Evolutionary conservation across 768 basidiomycete genomes (phyloP).

Genomic region (Mrakia gelida): DNA sequence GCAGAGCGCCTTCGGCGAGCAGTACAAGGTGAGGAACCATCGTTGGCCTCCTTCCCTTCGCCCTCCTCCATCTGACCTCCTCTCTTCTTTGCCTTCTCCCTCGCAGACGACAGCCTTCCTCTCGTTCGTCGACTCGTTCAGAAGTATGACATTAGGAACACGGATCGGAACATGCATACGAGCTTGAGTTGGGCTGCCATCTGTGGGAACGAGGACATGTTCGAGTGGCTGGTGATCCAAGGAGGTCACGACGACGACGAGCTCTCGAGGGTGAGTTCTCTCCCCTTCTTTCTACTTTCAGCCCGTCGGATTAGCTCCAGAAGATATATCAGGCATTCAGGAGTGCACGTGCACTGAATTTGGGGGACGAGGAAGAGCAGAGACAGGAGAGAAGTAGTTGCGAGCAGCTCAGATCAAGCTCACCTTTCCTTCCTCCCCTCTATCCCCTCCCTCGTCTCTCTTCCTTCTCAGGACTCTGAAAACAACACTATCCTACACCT

Average conservation of each 20-base stretch:
- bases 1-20: no score
- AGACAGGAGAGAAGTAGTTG: not conserved
- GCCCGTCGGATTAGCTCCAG: no score
- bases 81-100: slow-evolving; percentile 30
- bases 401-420: not conserved
- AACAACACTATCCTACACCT: slow-evolving; percentile 90
- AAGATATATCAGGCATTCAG: no score
- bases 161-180: slow-evolving; percentile 77
- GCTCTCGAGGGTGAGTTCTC: slow-evolving; percentile 66
- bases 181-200: slow-evolving; percentile 89
- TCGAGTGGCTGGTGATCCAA: slow-evolving; percentile 73
- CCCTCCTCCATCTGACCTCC: not conserved
- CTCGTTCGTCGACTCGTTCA: slow-evolving; percentile 83
- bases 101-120: slow-evolving; percentile 85
- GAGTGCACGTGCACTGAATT: not conserved
- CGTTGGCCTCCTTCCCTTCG: not conserved
- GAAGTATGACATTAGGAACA: slow-evolving; percentile 73
- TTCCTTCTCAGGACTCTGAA: slow-evolving; percentile 66
- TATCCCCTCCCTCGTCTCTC: not conserved
- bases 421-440: slow-evolving; percentile 2
- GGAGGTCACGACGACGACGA: slow-evolving; percentile 91
- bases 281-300: not conserved
- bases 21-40: no score
- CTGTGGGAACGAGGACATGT: slow-evolving; percentile 83
- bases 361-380: not conserved